Percentiles rank a stretch among this genome's conserved stretches.
These are phyloP conservation scores for Nemania abortiva DNA, from an alignment of 2,329 filamentous ascomycete species.

Conservation along the genomic window DNA sequence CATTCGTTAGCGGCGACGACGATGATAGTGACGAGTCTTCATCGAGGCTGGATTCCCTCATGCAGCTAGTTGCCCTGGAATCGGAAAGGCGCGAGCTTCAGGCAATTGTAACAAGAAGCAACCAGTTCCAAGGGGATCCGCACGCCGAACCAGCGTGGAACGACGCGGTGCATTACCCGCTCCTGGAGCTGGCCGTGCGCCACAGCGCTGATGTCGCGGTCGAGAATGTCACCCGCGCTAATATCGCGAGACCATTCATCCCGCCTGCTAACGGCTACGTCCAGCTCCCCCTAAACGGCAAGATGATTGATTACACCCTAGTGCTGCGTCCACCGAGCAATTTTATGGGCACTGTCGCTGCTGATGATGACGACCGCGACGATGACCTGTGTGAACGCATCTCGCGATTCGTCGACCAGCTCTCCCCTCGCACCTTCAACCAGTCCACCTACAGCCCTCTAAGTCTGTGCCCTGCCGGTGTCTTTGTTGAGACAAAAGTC, in stretches of 20 bases:
- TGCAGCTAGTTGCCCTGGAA: slow-evolving; percentile 13
- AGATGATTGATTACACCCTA: slow-evolving; percentile 8
- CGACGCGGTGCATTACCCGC: neutral
- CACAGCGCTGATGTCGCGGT: neutral
- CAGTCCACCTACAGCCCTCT: slow-evolving; percentile 3
- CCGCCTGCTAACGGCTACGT: neutral
- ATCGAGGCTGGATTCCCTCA: slow-evolving; percentile 8
- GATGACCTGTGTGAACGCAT: neutral
- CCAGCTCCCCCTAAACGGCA: neutral
- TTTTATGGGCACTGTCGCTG: too few relatives aligned
- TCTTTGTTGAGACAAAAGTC: slow-evolving; percentile 4
- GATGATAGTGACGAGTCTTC: slow-evolving; percentile 7
- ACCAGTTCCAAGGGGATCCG: neutral
- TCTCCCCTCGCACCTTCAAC: neutral
- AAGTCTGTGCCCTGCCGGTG: neutral
- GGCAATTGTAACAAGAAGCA: neutral
- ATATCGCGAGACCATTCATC: slow-evolving; percentile 4
- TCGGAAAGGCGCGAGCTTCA: slow-evolving; percentile 11
- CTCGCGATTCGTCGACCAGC: too few relatives aligned
- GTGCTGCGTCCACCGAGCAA: neutral
- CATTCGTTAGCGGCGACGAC: neutral
- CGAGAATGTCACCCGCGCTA: slow-evolving; percentile 9
- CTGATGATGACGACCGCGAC: too few relatives aligned
- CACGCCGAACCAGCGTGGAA: slow-evolving; percentile 5
- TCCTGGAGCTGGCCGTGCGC: slow-evolving; percentile 1